phyloP scores from a whole-genome alignment of 345 rosid species.

The Clarkia xantiana region DNA sequence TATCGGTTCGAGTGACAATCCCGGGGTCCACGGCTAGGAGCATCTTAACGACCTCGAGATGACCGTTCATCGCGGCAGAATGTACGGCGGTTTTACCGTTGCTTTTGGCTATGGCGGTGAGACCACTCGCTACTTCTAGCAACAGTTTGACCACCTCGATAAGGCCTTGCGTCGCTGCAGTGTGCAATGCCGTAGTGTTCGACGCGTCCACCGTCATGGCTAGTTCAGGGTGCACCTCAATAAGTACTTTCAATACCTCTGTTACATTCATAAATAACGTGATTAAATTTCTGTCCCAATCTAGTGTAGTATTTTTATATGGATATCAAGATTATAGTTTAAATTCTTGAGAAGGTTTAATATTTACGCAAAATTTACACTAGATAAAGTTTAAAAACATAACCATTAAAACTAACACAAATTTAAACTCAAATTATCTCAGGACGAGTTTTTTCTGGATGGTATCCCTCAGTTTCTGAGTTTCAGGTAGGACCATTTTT shows the following conservation, averaged over 20 bases:
- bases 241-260: constrained; percentile 6
- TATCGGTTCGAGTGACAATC: constrained; percentile 1
- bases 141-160: constrained; percentile 3
- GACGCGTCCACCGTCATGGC: constrained; percentile 5
- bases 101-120: constrained; percentile 7
- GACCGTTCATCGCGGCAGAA: constrained; percentile 10
- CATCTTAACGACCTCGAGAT: constrained; percentile 5
- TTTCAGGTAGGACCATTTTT: too few species aligned
- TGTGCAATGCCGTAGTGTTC: constrained; percentile 8
- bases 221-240: constrained; percentile 2
- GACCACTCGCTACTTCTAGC: constrained; percentile 5
- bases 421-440: too few species aligned
- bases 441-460: too few species aligned
- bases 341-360: too few species aligned
- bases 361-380: too few species aligned
- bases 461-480: too few species aligned
- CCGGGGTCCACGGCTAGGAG: constrained; percentile 3
- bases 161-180: constrained; percentile 8
- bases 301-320: too few species aligned
- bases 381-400: too few species aligned
- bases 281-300: too few species aligned
- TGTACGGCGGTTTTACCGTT: constrained; percentile 8
- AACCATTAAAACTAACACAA: too few species aligned
- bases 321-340: too few species aligned
- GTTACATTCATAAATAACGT: background rate